Conservation (phyloP, 1,284 basidiomycete genomes). For the Phlebopus sp. region DNA sequence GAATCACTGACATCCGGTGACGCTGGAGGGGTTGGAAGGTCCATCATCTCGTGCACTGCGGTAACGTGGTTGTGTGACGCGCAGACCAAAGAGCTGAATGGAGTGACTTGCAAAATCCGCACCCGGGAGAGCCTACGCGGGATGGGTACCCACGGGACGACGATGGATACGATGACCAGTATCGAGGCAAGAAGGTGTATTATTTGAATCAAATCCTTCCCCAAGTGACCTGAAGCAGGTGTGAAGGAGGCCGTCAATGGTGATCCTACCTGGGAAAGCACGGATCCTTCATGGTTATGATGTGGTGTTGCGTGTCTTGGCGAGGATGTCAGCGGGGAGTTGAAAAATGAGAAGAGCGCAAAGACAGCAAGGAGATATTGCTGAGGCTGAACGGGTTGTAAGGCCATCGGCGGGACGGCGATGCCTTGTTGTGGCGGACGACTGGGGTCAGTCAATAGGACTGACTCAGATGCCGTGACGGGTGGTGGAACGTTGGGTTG, state of each 20-base stretch:
- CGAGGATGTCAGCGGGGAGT: slow-evolving; percentile 57
- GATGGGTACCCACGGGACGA: slow-evolving; percentile 47
- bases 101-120: slow-evolving; percentile 22
- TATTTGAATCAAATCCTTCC: slow-evolving; percentile 51
- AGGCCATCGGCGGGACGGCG: slow-evolving; percentile 6
- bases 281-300: slow-evolving; percentile 38
- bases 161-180: slow-evolving; percentile 56
- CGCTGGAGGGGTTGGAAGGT: slow-evolving; percentile 23
- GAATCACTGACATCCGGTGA: slow-evolving; percentile 24
- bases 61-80: slow-evolving; percentile 4
- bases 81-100: slow-evolving; percentile 19
- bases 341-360: slow-evolving; percentile 74
- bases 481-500: slow-evolving; percentile 31
- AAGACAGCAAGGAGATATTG: slow-evolving; percentile 75
- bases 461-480: slow-evolving; percentile 15
- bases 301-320: slow-evolving; percentile 30
- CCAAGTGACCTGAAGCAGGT: slow-evolving; percentile 35
- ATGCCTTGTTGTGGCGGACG: slow-evolving; percentile 13
- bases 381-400: slow-evolving; percentile 35
- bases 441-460: slow-evolving; percentile 14
- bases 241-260: slow-evolving; percentile 6
- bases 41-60: slow-evolving; percentile 6
- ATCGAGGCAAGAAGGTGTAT: slow-evolving; percentile 63
- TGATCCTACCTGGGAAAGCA: slow-evolving; percentile 33
- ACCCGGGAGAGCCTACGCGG: slow-evolving; percentile 21